phyloP scores from a whole-genome alignment of 257 asterid species.

The Petunia axillaris region DNA sequence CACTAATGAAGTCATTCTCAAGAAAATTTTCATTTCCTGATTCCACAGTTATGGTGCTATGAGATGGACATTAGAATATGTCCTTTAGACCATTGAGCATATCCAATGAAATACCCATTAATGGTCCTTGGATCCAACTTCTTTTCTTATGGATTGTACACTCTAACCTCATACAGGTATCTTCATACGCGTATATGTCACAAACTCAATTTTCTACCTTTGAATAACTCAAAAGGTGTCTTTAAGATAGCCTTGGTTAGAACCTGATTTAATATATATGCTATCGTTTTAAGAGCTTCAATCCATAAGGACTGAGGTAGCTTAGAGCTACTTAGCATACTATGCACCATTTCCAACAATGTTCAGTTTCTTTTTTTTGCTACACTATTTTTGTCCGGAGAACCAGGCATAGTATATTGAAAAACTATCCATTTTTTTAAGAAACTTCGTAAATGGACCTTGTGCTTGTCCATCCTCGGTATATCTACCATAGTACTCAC shows the following conservation, averaged over 20 bases:
- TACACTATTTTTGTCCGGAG: too few species aligned
- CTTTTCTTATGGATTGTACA: background rate
- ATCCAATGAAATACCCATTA: too few species aligned
- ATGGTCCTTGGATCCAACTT: too few species aligned
- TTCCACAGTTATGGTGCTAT: too few species aligned
- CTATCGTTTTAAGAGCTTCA: too few species aligned
- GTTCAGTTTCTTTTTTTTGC: too few species aligned
- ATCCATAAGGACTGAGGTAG: background rate
- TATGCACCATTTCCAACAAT: background rate
- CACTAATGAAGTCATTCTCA: background rate
- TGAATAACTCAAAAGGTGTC: background rate
- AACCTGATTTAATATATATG: too few species aligned
- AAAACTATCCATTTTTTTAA: background rate
- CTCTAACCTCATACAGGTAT: background rate
- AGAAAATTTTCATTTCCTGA: background rate
- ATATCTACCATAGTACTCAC: too few species aligned
- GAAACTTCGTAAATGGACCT: constrained; percentile 10
- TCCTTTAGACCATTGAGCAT: too few species aligned
- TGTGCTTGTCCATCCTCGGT: background rate
- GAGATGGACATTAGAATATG: too few species aligned
- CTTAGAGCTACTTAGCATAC: constrained; percentile 2
- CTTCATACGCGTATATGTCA: background rate
- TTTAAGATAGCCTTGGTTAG: too few species aligned
- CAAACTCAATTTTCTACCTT: background rate
- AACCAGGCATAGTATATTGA: too few species aligned